These are phyloP conservation scores for Panellus pusillus DNA, from an alignment of 768 basidiomycete species.

Conservation along the genomic window DNA sequence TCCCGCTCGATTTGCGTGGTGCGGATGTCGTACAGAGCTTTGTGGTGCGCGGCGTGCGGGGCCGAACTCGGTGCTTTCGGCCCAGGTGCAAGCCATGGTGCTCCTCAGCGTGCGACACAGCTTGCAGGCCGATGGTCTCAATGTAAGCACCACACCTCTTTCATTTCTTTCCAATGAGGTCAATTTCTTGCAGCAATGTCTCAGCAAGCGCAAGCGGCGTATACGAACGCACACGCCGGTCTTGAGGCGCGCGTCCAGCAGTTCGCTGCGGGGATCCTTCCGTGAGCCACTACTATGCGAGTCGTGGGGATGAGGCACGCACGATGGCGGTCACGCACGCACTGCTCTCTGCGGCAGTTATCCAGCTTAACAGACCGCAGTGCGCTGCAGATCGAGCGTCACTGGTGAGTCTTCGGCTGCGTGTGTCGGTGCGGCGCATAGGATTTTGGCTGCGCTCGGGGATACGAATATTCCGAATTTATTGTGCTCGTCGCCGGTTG, in stretches of 20 bases:
- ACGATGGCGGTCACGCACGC: conserved; percentile 18
- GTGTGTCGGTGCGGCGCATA: conserved; percentile 18
- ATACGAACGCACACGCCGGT: conserved; percentile 9
- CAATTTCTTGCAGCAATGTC: conserved; percentile 8
- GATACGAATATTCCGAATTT: conserved; percentile 15
- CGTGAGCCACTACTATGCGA: conserved; percentile 7
- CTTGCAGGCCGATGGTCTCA: conserved; percentile 16
- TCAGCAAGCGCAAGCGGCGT: conserved; percentile 12
- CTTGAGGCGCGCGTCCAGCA: conserved; percentile 18
- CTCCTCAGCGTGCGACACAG: conserved; percentile 20
- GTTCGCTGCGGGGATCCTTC: conserved; percentile 13
- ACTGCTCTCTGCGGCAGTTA: conserved; percentile 16
- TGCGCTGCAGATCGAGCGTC: conserved; percentile 5
- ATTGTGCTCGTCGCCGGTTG: conserved; percentile 12
- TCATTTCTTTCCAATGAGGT: background rate
- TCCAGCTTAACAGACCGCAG: conserved; percentile 20
- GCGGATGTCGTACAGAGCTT: conserved; percentile 13
- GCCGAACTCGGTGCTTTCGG: conserved; percentile 3
- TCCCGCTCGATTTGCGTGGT: conserved; percentile 7
- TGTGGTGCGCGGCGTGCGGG: conserved; percentile 8
- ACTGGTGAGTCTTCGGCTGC: too few relatives aligned
- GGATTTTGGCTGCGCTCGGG: conserved; percentile 14
- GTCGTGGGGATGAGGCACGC: conserved; percentile 6
- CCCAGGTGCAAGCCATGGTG: conserved; percentile 19
- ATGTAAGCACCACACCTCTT: conserved; percentile 1